Evolutionary conservation across 768 basidiomycete species (phyloP), one percentile per base, ranked within the genome.

Genomic region (Pleurotus djamor): DNA sequence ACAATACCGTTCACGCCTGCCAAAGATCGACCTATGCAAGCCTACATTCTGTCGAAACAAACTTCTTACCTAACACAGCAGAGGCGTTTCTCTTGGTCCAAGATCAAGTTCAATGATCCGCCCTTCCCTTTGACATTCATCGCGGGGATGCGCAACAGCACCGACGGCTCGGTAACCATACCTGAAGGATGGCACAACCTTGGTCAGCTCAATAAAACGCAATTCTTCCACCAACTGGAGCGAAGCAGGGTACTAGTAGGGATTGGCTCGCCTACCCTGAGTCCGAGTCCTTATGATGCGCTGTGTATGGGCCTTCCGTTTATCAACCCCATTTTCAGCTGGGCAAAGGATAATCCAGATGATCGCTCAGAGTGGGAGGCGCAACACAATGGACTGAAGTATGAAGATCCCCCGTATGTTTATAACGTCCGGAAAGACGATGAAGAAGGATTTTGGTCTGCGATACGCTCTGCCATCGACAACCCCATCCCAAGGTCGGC

Each of bases 231-330:
- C 3, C 57, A 71, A 12, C 65, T 74, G 32, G 63, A 64, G 9
- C 66, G 60, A 55, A 70, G 68, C 52, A 66, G 62, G 51, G 64
- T 70, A 16, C 64, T 73, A 63, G 61, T 73, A 55, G 73, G 71
- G 12, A 65, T 72, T 45, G 68, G 67, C 5, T 63, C 61, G 21
- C 71, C 68, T 5, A 12, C 17, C 34, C 57, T 61, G n/a, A 59
- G 52, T 33, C 66, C 66, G 9, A 66, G 60, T 2, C 73, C 73
- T 0, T 74, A 72, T 41, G 69, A 74, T 45, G 70, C 71, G 14
- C 60, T 76, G 4, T 76, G 75, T 55, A 62, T 69, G 17, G 75
- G 72, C 1, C 70, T 76, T 4, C 72, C 74, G 4, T 75, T 75
- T 59, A 64, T 76, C 28, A 74, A 76, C 59, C 75, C 74, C 0